phyloP scores from a whole-genome alignment of 768 basidiomycete genomes.

The Tylopilus felleus region DNA sequence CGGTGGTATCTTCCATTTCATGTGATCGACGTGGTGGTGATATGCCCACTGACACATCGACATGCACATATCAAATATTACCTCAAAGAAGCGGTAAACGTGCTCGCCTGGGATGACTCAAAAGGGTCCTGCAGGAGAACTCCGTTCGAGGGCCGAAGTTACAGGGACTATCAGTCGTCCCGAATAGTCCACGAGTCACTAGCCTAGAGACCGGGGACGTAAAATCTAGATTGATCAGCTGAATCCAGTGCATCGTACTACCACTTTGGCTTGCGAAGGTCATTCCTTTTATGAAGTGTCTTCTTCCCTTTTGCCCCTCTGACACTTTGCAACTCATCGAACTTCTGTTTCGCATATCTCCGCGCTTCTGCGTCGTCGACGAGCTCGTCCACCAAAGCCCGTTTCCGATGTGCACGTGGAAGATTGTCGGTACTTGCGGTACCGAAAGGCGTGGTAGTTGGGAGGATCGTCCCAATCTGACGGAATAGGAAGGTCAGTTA shows the following conservation, averaged over 20 bases:
- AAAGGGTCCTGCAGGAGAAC: background rate
- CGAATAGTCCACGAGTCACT: background rate
- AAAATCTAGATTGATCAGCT: slow-evolving; percentile 6
- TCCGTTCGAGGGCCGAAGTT: background rate
- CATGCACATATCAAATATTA: background rate
- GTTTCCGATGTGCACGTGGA: slow-evolving; percentile 64
- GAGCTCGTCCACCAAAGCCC: slow-evolving; percentile 84
- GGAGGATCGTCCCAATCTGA: slow-evolving; percentile 78
- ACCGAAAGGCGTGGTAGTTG: slow-evolving; percentile 70
- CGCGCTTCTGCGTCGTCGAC: slow-evolving; percentile 85
- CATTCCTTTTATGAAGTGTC: slow-evolving; percentile 64
- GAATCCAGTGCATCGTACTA: slow-evolving; percentile 31
- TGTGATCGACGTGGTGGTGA: too few species aligned
- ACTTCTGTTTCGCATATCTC: slow-evolving; percentile 90
- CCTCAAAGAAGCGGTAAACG: background rate
- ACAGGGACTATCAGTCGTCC: background rate
- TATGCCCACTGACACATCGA: background rate
- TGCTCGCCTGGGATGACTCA: background rate
- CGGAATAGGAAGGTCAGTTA: slow-evolving; percentile 7
- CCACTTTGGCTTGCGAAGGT: slow-evolving; percentile 66
- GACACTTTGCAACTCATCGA: slow-evolving; percentile 68
- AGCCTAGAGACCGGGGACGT: background rate
- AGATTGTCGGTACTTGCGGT: slow-evolving; percentile 69
- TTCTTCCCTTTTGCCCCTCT: slow-evolving; percentile 68
- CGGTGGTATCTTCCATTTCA: too few species aligned